A percentile compares a stretch with the other conserved stretches of the same genome.
These are phyloP conservation scores for Phoma sp. DNA, from an alignment of 2,329 filamentous ascomycete genomes.

Conservation along the genomic window DNA sequence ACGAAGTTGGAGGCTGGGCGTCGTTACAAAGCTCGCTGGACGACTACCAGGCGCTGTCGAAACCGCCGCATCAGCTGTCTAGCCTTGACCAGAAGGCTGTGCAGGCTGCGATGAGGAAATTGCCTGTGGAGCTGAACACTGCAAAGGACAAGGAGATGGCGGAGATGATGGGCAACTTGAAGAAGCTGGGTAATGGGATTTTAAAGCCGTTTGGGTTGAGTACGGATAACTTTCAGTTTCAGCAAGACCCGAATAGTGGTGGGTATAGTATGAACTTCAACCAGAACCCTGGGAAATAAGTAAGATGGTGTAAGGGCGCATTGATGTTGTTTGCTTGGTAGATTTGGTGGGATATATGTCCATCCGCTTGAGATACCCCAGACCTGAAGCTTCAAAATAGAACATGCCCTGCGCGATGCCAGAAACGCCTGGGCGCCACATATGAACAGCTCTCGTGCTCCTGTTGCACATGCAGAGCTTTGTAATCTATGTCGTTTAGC, in stretches of 20 bases:
- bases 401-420: neutral
- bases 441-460: neutral
- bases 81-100: constrained; percentile 73
- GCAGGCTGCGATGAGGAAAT: constrained; percentile 66
- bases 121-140: constrained; percentile 74
- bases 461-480: neutral
- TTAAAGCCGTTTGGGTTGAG: constrained; percentile 92
- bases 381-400: neutral
- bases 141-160: constrained; percentile 88
- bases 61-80: constrained; percentile 65
- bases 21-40: constrained; percentile 78
- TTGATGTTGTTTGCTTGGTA: neutral
- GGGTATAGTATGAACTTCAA: constrained; percentile 94
- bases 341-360: neutral
- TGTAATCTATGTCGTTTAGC: constrained; percentile 58
- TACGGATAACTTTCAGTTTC: constrained; percentile 94
- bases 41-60: constrained; percentile 76
- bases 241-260: constrained; percentile 86
- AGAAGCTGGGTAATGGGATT: constrained; percentile 88
- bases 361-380: constrained; percentile 8
- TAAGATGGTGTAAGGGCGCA: neutral
- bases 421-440: neutral
- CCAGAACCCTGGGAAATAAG: constrained; percentile 45
- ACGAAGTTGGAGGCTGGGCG: constrained; percentile 78
- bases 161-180: constrained; percentile 98